Conservation (phyloP, 345 rosid species). For the Brassica carinata region DNA sequence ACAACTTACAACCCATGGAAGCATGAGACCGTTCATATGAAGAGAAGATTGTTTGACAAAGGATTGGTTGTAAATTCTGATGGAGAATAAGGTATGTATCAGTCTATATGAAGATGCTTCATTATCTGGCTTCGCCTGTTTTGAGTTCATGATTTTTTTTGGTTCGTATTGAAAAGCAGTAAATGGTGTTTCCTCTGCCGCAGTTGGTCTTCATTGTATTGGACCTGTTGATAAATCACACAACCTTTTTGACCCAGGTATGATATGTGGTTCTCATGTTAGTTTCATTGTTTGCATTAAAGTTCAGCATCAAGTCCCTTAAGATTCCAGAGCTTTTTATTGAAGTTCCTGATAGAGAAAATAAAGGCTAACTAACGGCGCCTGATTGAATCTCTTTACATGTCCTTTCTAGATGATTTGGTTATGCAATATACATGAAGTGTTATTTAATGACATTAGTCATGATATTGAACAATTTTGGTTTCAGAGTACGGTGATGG, state of each 20-base stretch:
- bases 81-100: slow-evolving; percentile 54
- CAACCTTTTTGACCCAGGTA: not conserved
- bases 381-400: slow-evolving; percentile 11
- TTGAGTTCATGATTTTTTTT: slow-evolving; percentile 34
- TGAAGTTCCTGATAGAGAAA: slow-evolving; percentile 75
- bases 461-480: slow-evolving; percentile 15
- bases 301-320: slow-evolving; percentile 85
- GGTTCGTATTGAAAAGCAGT: slow-evolving; percentile 37
- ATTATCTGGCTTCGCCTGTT: slow-evolving; percentile 2
- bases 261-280: slow-evolving; percentile 11
- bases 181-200: slow-evolving; percentile 38
- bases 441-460: not conserved
- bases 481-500: slow-evolving; percentile 72
- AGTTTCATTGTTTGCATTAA: slow-evolving; percentile 58
- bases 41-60: slow-evolving; percentile 59
- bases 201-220: slow-evolving; percentile 28
- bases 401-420: not conserved
- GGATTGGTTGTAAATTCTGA: slow-evolving; percentile 60
- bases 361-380: slow-evolving; percentile 90
- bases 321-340: slow-evolving; percentile 84
- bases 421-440: slow-evolving; percentile 3
- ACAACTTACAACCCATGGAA: slow-evolving; percentile 53
- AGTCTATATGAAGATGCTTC: slow-evolving; percentile 8
- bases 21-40: slow-evolving; percentile 54
- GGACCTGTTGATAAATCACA: slow-evolving; percentile 23